Evolutionary conservation across 352 stramenopile genomes (phyloP), one percentile per base, ranked within the genome.

Genomic region (Phytophthora cajani): DNA sequence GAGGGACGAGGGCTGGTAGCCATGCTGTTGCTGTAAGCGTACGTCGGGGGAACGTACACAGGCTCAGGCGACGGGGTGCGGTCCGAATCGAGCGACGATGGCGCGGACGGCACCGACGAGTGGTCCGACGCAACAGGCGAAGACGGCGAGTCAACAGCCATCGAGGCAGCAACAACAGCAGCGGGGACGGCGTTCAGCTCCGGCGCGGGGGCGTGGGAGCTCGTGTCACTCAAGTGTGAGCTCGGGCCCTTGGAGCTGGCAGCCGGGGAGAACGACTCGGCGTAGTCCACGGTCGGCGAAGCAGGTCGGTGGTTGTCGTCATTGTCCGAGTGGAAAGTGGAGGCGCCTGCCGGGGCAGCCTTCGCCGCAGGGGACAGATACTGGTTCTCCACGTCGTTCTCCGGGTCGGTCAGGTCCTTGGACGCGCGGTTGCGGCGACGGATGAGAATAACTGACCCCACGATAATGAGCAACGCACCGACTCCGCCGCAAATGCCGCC

Each of bases 361-460:
- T 93, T 93, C 36, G 33, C 33, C 38, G 77, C 81, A 5, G 86
- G 84, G 7, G 82, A 90, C 30, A 91, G 59, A 61, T 86, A 88
- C 55, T 85, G 75, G 73, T 85, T 82, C 64, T 90, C 86, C 8
- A 78, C 57, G 30, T 92, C 74, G 38, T 78, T 78, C 74, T 58
- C 76, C 32, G 75, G 70, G 23, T 75, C 77, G n/a, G 81, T 54
- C 10, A 73, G 25, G 42, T 81, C 52, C 56, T 77, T 67, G 12
- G 68, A 68, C 61, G 75, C 62, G 72, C 63, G 52, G 62, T 82
- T 87, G 42, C 85, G 85, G 61, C 88, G 88, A 23, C 83, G 80
- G 14, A 93, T 58, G 6, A 90, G 76, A 42, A 95, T 82, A 60
- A 94, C 72, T 1, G 85, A 91, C 2, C 74, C 85, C 17, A 91